Conservation (phyloP, 2,329 filamentous ascomycete species). For the Cercospora sp. region DNA sequence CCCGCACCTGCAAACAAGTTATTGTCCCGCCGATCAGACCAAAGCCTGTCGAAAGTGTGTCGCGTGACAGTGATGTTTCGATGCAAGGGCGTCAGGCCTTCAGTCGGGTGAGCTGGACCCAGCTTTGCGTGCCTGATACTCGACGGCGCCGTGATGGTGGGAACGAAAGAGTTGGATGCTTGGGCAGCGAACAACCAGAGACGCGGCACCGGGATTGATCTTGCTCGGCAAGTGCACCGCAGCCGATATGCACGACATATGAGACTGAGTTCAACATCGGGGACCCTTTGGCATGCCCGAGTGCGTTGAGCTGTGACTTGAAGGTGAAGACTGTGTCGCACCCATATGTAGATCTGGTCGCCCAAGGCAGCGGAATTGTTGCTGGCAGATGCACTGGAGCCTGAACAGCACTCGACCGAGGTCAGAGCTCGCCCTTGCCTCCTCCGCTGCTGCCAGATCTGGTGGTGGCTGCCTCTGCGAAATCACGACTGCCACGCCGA, state of each 20-base stretch:
- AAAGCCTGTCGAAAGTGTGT: background rate
- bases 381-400: too few species aligned
- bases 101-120: background rate
- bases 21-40: background rate
- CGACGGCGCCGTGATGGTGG: background rate
- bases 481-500: background rate
- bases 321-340: too few species aligned
- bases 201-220: background rate
- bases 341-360: background rate
- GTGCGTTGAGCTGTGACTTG: background rate
- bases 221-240: background rate
- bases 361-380: background rate
- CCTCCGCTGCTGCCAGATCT: background rate
- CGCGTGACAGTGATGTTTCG: background rate
- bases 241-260: conserved; percentile 9
- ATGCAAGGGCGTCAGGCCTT: background rate
- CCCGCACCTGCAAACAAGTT: background rate
- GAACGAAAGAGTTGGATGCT: background rate
- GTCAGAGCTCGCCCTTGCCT: background rate
- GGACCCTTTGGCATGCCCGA: background rate
- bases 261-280: background rate
- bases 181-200: background rate
- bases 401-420: background rate
- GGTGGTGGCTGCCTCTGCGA: background rate
- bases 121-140: background rate